Percentiles rank a stretch among this genome's conserved stretches.
These are phyloP conservation scores for Fusarium scirpi DNA, from an alignment of 2,329 filamentous ascomycete genomes.

Conservation along the genomic window DNA sequence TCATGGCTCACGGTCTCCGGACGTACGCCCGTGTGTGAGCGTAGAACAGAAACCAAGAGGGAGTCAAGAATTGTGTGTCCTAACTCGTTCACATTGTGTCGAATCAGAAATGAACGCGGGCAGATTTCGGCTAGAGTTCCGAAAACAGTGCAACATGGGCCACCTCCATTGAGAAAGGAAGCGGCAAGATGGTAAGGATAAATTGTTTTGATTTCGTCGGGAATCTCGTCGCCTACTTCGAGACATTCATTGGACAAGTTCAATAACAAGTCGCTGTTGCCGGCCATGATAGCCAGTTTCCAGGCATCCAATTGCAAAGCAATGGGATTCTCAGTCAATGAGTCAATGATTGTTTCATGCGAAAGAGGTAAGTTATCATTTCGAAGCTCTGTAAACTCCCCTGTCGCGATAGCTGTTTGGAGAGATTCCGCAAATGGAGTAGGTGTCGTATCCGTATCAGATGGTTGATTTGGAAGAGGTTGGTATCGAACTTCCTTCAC, in stretches of 20 bases:
- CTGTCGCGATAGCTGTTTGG: background rate
- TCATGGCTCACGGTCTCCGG: background rate
- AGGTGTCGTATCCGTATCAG: background rate
- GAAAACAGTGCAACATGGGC: background rate
- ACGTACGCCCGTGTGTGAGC: constrained; percentile 7
- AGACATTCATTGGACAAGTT: accelerated
- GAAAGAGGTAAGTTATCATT: constrained; percentile 3
- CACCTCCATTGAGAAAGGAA: constrained; percentile 8
- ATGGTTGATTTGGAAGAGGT: background rate
- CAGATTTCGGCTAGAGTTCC: accelerated
- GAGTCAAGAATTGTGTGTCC: constrained; percentile 23
- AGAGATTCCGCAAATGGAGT: constrained; percentile 11
- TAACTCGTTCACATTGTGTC: constrained; percentile 1
- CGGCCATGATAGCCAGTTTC: constrained; percentile 27
- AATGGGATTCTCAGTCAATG: background rate
- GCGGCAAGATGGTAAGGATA: constrained; percentile 21
- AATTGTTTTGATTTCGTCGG: background rate
- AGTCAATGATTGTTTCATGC: background rate
- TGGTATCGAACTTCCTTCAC: no score
- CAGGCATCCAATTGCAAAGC: constrained; percentile 10
- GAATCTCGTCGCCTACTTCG: accelerated
- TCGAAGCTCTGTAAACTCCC: background rate
- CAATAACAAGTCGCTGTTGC: background rate
- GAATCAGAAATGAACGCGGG: background rate
- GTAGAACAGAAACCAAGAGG: background rate